Evolutionary conservation across 495 filamentous ascomycete species (phyloP).

Genomic region (Talaromyces trachyspermus): DNA sequence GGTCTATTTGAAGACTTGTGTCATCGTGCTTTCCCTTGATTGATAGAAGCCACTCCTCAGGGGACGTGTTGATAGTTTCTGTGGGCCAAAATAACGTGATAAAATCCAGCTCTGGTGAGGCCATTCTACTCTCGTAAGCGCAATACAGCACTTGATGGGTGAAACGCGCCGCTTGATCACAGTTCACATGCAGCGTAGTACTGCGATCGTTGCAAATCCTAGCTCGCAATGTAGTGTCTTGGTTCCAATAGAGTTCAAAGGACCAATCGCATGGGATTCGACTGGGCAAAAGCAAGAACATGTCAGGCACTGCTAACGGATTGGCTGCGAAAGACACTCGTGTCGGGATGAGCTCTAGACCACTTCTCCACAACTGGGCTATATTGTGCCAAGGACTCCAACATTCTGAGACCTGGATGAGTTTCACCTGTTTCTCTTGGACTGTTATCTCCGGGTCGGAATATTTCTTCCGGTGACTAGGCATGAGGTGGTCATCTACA

Average conservation of each 20-base stretch:
- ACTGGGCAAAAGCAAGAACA: constrained; percentile 31
- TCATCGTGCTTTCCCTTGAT: background rate
- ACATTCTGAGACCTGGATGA: constrained; percentile 45
- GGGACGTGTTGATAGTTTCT: background rate
- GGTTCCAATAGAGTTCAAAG: constrained; percentile 40
- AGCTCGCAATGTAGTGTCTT: constrained; percentile 14
- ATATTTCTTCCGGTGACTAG: constrained; percentile 26
- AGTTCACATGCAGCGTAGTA: constrained; percentile 1
- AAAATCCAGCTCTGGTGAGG: constrained; percentile 21
- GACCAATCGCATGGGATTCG: constrained; percentile 20
- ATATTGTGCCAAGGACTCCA: constrained; percentile 61
- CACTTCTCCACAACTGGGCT: constrained; percentile 25
- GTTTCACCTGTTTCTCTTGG: constrained; percentile 38
- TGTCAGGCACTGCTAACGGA: constrained; percentile 10
- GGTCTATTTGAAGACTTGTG: background rate
- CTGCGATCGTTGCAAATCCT: background rate
- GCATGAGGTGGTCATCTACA: constrained; percentile 74
- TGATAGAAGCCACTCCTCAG: constrained; percentile 3
- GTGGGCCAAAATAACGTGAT: constrained; percentile 23
- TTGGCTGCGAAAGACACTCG: constrained; percentile 5
- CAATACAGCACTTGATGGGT: constrained; percentile 27
- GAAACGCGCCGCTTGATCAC: constrained; percentile 8
- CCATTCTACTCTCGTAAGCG: constrained; percentile 22
- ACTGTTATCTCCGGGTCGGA: constrained; percentile 24
- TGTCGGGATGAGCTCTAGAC: constrained; percentile 4